phyloP scores from a whole-genome alignment of 306 rosid species.

The Hippophae gyantsensis region DNA sequence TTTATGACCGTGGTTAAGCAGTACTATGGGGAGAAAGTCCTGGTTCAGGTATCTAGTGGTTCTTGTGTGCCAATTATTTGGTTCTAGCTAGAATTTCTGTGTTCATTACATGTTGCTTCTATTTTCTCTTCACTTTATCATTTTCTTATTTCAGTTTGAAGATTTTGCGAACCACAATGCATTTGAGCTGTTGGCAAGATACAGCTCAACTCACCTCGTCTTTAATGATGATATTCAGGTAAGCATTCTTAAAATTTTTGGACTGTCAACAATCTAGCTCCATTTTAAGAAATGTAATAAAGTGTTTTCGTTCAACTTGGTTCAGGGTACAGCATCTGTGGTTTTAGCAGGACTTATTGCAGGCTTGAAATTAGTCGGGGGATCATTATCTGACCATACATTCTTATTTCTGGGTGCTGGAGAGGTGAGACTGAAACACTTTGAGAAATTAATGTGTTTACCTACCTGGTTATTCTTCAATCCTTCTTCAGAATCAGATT shows the following conservation, averaged over 20 bases:
- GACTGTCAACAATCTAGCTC: slow-evolving; percentile 5
- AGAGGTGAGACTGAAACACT: slow-evolving; percentile 48
- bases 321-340: slow-evolving; percentile 95
- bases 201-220: slow-evolving; percentile 82
- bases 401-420: slow-evolving; percentile 97
- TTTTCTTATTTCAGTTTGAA: slow-evolving; percentile 53
- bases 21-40: slow-evolving; percentile 89
- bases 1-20: slow-evolving; percentile 87
- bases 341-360: slow-evolving; percentile 87
- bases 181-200: slow-evolving; percentile 66
- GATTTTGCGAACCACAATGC: slow-evolving; percentile 97
- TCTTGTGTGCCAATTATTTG: slow-evolving; percentile 12
- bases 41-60: slow-evolving; percentile 59
- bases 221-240: slow-evolving; percentile 97
- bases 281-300: slow-evolving; percentile 4
- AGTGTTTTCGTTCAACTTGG: slow-evolving; percentile 15
- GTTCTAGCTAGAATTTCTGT: slow-evolving; percentile 1
- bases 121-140: slow-evolving; percentile 1
- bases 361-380: slow-evolving; percentile 76
- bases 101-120: slow-evolving; percentile 12
- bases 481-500: too few species aligned
- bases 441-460: not conserved
- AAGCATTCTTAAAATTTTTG: slow-evolving; percentile 6
- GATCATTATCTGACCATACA: slow-evolving; percentile 77
- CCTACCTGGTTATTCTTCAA: not conserved